phyloP scores from a whole-genome alignment of 768 basidiomycete genomes.

The Nevesoporus exiguus region DNA sequence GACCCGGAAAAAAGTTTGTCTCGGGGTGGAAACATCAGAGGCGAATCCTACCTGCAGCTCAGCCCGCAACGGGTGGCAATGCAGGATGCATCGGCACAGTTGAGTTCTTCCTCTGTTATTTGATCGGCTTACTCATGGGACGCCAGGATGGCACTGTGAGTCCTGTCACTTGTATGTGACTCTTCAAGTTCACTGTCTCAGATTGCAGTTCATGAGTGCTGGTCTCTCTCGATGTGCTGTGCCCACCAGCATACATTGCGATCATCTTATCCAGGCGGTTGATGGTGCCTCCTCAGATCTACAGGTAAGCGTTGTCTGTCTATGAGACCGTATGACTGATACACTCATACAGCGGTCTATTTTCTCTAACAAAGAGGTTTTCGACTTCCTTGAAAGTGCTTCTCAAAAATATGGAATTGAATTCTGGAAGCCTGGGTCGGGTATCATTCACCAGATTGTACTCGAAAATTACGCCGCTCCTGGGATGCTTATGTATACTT shows the following conservation, averaged over 20 bases:
- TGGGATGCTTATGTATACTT: conserved; percentile 80
- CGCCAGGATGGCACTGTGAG: conserved; percentile 78
- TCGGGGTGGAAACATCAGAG: conserved; percentile 66
- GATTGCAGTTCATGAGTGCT: conserved; percentile 98
- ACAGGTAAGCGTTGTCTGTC: conserved; percentile 45
- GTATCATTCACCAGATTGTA: conserved; percentile 97
- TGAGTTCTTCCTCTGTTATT: conserved; percentile 38
- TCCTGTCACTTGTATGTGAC: not conserved
- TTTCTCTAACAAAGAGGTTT: conserved; percentile 90
- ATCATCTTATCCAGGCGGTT: conserved; percentile 94
- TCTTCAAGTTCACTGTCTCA: conserved; percentile 25
- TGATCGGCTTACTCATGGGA: conserved; percentile 11
- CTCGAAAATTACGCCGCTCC: conserved; percentile 97
- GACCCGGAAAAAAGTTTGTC: conserved; percentile 72
- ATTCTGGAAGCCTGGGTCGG: conserved; percentile 91
- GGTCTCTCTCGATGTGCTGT: conserved; percentile 82
- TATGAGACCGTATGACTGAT: not conserved
- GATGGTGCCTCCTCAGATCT: conserved; percentile 85
- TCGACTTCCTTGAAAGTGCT: conserved; percentile 94
- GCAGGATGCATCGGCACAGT: conserved; percentile 91
- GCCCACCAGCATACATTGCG: conserved; percentile 92
- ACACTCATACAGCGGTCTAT: conserved; percentile 62
- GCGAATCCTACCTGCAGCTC: conserved; percentile 87
- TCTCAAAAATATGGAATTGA: conserved; percentile 91
- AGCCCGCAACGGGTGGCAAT: conserved; percentile 93